These are phyloP conservation scores for Aspergillus sp. DNA, from an alignment of 2,329 filamentous ascomycete genomes.

Conservation along the genomic window DNA sequence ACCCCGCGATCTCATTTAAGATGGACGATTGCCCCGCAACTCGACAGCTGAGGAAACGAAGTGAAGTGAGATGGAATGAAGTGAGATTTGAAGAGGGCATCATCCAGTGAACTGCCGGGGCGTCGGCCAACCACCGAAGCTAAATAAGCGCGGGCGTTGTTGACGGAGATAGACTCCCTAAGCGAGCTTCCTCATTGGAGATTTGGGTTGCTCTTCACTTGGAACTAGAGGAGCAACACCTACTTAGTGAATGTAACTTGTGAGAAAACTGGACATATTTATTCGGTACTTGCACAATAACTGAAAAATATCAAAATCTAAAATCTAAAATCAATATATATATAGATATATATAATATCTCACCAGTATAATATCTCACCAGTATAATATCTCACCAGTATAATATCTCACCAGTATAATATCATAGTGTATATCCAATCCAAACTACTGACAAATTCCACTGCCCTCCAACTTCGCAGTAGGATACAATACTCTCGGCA, in stretches of 20 bases:
- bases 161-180: neutral
- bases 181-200: neutral
- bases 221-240: too few relatives aligned
- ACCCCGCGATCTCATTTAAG: too few relatives aligned
- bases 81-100: neutral
- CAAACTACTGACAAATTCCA: slow-evolving; percentile 9
- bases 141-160: neutral
- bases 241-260: too few relatives aligned
- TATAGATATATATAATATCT: neutral
- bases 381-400: neutral
- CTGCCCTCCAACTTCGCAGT: slow-evolving; percentile 8
- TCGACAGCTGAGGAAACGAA: neutral
- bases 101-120: neutral
- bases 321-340: neutral
- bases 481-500: slow-evolving; percentile 42
- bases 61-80: neutral
- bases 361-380: neutral
- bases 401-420: neutral
- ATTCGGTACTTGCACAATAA: too few relatives aligned
- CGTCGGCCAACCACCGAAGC: neutral
- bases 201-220: neutral
- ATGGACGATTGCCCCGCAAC: too few relatives aligned
- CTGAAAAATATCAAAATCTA: neutral
- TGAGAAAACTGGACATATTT: too few relatives aligned
- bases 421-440: neutral